Conservation (phyloP, 2,329 filamentous ascomycete genomes). For the Hymenoscyphus albidus region DNA sequence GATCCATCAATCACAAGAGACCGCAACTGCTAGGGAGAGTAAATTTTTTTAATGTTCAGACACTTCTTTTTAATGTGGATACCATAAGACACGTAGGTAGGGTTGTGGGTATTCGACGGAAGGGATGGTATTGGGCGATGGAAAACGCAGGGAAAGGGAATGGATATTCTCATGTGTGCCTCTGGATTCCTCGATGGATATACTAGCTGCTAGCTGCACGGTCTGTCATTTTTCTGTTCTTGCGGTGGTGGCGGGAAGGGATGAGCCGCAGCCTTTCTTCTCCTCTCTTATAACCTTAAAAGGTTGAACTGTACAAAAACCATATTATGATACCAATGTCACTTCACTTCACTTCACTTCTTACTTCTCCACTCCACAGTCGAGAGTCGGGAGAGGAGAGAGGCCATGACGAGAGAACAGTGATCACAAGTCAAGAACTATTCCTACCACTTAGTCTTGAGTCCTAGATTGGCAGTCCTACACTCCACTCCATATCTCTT, state of each 20-base stretch:
- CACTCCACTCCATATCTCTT: no score
- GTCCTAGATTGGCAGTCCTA: no score
- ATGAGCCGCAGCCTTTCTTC: not conserved
- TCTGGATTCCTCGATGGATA: not conserved
- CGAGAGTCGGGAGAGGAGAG: not conserved
- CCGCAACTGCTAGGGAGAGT: not conserved
- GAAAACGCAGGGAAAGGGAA: not conserved
- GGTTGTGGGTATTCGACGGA: not conserved
- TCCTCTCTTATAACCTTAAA: constrained; percentile 1
- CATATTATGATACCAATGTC: constrained; percentile 4
- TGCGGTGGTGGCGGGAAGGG: no score
- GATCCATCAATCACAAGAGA: not conserved
- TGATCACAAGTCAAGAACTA: no score
- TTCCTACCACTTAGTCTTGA: no score
- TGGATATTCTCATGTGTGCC: not conserved
- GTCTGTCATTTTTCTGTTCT: not conserved
- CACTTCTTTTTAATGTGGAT: constrained; percentile 9
- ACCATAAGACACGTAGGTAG: not conserved
- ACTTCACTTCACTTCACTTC: not conserved
- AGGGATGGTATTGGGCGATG: no score
- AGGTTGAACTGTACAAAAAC: constrained; percentile 1
- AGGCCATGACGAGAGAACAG: not conserved
- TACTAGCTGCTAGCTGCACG: not conserved
- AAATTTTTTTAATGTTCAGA: constrained; percentile 6
- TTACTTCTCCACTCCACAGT: not conserved